Evolutionary conservation across 257 asterid genomes (phyloP), one percentile per base, ranked within the genome.

Genomic region (Marsdenia floribunda): DNA sequence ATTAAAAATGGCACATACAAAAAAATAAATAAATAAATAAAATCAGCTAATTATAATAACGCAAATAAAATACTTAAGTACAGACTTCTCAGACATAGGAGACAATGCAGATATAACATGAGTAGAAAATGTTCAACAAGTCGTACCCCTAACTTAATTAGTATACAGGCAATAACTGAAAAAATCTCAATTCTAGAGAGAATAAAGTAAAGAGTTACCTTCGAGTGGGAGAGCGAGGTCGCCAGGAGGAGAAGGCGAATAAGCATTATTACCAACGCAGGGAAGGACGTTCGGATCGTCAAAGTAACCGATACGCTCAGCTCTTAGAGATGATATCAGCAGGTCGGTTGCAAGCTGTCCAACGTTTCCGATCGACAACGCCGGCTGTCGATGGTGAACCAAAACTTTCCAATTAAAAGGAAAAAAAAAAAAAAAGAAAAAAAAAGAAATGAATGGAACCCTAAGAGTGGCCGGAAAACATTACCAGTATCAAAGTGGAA

Each of bases 231-330:
- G 95, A 50, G 90, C 86, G 22, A 94, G 84, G 60, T 93, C 86
- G 21, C 99, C 99, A 1, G 78, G 75, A 64, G 97, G 97, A 77
- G 88, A 85, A 63, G 96, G 88, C 76, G 85, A 73, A 82, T 89
- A 92, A 65, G 99, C 99, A 76, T 92, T 96, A 72, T 94, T 94
- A 52, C 99, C 99, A 55, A 92, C 91, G 80, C 99, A 92, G n/a
- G 98, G 96, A 73, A 92, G 90, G 24, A 92, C 88, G 79, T 92
- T 86, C 10, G 98, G 89, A 53, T 94, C 99, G 78, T 94, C 99
- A 49, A 92, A 75, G 44, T 73, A 89, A 65, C 97, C 98, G 77
- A 86, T 73, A 78, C 77, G 87, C 71, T 89, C 89, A 3, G 93
- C 91, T 81, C 80, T 79, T 49, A 90, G 73, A 22, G 99, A 86